Base-by-base conservation (phyloP, 208 protist species). In the Leptomonas seymouri region DNA sequence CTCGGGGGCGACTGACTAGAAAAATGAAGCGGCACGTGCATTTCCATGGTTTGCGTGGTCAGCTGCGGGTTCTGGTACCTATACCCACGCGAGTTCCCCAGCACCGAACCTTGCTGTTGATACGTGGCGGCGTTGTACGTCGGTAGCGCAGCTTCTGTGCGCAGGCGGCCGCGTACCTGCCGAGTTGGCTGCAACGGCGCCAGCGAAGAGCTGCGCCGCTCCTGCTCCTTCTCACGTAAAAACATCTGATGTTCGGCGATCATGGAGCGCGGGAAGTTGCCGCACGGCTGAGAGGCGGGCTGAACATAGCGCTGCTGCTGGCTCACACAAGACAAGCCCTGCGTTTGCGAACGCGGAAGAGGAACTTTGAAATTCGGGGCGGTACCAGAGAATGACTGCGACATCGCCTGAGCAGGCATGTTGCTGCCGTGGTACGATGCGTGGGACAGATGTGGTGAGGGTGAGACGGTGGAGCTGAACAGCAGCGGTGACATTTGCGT, bases 21-120 rank as follows among this genome's bases (percentile, higher is more conserved):
- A 50, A 77, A 77, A 11, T 18, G 12, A 5, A 30, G 27, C 50
- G 71, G 64, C 28, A 77, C n/a, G 20, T 51, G 41, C 63, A 77
- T 71, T 34, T 77, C 64, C 30, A 77, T 62, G 34, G 71, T 77
- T 45, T 77, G 71, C 30, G 71, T 77, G 71, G 61, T 77, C n/a
- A 77, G 64, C 46, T 77, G 71, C 11, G 64, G 64, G 45, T 77
- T 77, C 23, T 71, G 67, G 42, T 66, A 63, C 64, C 56, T 67
- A 49, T 77, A 77, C 36, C 49, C 64, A 6, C 27, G 46, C 6
- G 71, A 51, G 57, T 21, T 60, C 20, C 67, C 64, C 30, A 77
- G 36, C 28, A 77, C 71, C 14, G 71, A 48, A 14, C 55, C 41
- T 42, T 45, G 60, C 59, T 54, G 51, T 50, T 34, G 50, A 45